Base-by-base conservation (phyloP, 2,329 filamentous ascomycete genomes). In the Monosporascus sp. region DNA sequence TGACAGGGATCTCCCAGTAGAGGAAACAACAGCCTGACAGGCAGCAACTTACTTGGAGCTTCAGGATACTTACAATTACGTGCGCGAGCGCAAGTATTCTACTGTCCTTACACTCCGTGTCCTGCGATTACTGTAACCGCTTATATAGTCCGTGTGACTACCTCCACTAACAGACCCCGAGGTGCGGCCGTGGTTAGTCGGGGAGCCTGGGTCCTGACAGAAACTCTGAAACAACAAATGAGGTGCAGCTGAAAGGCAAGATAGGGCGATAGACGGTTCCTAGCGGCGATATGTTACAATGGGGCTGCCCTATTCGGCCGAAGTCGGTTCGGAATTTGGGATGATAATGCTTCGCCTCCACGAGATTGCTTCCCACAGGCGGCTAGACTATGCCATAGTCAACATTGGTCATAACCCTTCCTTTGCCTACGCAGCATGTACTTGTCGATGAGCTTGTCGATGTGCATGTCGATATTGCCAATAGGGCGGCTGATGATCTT, bases 1-100 rank as follows among this genome's bases (percentile, higher is more conserved):
- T 57, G 56, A 60, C 58, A 56, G 50, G 58, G 56, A 53, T 57
- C 52, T 53, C 51, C 42, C 56, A 56, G 53, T 55, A 49, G 52
- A 51, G 31, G 31, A 34, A 34, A 5, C 25, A 34, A 14, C 31
- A 34, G 31, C 31, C 31, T 34, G 3, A 31, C 27, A 5, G 5
- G 31, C 11, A 34, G 4, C 31, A 34, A 34, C 31, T 34, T 34
- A 5, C 11, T 34, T 11, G 11, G 31, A 5, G 1, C 11, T 34
- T 34, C 31, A 5, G 31, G 31, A 14, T 34, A 14, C 31, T 6
- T 24, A 22, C 22, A 24, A n/a, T 46, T 15, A 14, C 9, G 11
- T 31, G 27, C 24, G 24, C 45, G 24, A n/a, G 45, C 45, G 45
- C 31, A 34, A 4, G 4, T 34, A 34, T 34, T 11, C 14, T 34